Conservation (phyloP, 148 eudicot species). For the Agrostemma githago region DNA sequence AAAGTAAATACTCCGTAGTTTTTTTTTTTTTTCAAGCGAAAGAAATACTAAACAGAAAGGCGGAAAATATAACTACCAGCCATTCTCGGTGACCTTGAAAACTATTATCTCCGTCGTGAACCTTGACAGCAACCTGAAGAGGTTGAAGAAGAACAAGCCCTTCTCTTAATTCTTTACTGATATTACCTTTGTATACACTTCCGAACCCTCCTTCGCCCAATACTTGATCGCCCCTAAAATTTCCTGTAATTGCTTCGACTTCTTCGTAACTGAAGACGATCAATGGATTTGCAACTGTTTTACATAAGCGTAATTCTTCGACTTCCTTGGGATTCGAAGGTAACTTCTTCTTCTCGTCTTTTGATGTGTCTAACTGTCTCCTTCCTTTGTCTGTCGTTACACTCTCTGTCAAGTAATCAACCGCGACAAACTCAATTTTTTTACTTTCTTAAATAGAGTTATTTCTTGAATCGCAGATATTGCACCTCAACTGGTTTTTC, state of each 20-base stretch:
- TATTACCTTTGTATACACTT: slow-evolving; percentile 73
- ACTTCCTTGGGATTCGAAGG: slow-evolving; percentile 91
- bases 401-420: slow-evolving; percentile 34
- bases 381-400: slow-evolving; percentile 20
- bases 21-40: too few relatives aligned
- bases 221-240: slow-evolving; percentile 75
- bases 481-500: too few relatives aligned
- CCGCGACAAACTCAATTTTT: too few relatives aligned
- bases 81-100: slow-evolving; percentile 87
- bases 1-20: too few relatives aligned
- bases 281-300: slow-evolving; percentile 50
- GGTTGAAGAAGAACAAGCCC: slow-evolving; percentile 31
- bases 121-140: slow-evolving; percentile 81
- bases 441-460: too few relatives aligned
- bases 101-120: slow-evolving; percentile 80
- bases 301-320: slow-evolving; percentile 57
- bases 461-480: too few relatives aligned
- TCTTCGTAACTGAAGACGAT: slow-evolving; percentile 63
- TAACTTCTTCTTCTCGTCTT: slow-evolving; percentile 40
- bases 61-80: slow-evolving; percentile 42
- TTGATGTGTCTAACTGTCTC: slow-evolving; percentile 22
- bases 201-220: slow-evolving; percentile 92
- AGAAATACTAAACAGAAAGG: too few relatives aligned
- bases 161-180: slow-evolving; percentile 41
- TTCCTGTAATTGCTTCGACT: slow-evolving; percentile 52